Base-by-base conservation (phyloP, 2,329 filamentous ascomycete genomes). In the Sclerotinia trifoliorum region DNA sequence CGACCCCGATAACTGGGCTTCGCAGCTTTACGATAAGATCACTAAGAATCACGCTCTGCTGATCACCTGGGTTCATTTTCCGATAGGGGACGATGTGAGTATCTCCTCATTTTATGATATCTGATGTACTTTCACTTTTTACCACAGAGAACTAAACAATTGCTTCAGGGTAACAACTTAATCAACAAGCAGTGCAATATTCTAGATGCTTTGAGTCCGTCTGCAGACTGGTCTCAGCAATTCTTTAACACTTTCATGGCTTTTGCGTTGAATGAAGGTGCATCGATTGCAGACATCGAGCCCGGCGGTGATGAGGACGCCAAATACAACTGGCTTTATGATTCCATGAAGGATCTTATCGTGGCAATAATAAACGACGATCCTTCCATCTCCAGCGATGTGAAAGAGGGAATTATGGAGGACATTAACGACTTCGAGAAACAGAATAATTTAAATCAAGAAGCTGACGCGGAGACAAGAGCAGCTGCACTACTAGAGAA, bases 401-500 rank as follows among this genome's bases (percentile, higher is more conserved):
- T 56, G 29, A 19, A 56, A 29, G 3, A 56, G 17, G 54, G 29
- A 11, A 19, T 56, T 10, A 2, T n/a, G 32, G 17, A 32, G n/a
- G 54, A 56, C 39, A 56, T 56, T 17, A n/a, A 35, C 5, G 54
- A 19, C 2, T 56, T 56, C 21, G 54, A 56, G 11, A 5, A 56
- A 56, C 29, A 32, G 19, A 56, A 56, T 19, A 21, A 56, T 29
- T 56, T 56, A 8, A n/a, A 56, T 39, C 21, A 32, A 7, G 29
- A 56, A 29, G 54, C 54, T 15, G 54, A 56, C 19, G 26, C 26
- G 5, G 1, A 32, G 29, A 56, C 29, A 35, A 56, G 54, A 39
- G 54, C 54, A 32, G 54, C 54, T 39, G 54, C 54, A 39, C 11
- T 56, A 56, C 11, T 56, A 11, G 54, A 56, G 54, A 56, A 56